A percentile compares a stretch with the other conserved stretches of the same genome.
phyloP scores from a whole-genome alignment of 2,329 filamentous ascomycete genomes.

The Monilinia fructigena region DNA sequence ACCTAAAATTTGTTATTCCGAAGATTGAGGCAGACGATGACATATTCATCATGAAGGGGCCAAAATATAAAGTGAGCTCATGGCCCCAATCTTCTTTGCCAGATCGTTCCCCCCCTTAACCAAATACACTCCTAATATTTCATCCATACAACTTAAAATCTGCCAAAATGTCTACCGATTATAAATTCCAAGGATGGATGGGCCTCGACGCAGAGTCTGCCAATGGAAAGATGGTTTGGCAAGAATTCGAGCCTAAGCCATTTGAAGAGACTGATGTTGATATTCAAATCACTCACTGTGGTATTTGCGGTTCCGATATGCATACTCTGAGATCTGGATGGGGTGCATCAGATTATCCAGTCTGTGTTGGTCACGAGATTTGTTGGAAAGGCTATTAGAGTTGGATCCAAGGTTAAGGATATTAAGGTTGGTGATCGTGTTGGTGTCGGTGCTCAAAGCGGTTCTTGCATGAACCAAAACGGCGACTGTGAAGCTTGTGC shows the following conservation, averaged over 20 bases:
- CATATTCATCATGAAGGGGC: background rate
- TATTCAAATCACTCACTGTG: slow-evolving; percentile 50
- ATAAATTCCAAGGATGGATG: slow-evolving; percentile 33
- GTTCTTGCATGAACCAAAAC: slow-evolving; percentile 44
- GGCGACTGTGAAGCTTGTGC: slow-evolving; percentile 52
- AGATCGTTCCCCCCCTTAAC: background rate
- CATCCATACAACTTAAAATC: too few relatives aligned
- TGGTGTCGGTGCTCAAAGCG: slow-evolving; percentile 52
- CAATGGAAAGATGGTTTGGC: slow-evolving; percentile 37
- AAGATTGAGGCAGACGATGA: slow-evolving; percentile 1
- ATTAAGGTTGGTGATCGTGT: slow-evolving; percentile 53
- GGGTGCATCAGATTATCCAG: slow-evolving; percentile 38
- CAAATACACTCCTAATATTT: background rate
- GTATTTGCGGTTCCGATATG: slow-evolving; percentile 45
- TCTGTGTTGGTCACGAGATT: slow-evolving; percentile 53
- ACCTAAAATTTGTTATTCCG: background rate
- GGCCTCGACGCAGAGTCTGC: slow-evolving; percentile 34
- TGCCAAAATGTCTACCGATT: slow-evolving; percentile 14
- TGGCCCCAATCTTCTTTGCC: too few relatives aligned
- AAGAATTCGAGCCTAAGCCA: slow-evolving; percentile 45
- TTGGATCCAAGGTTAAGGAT: slow-evolving; percentile 60
- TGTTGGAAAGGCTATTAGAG: slow-evolving; percentile 45
- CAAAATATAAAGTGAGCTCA: slow-evolving; percentile 4
- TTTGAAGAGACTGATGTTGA: slow-evolving; percentile 51
- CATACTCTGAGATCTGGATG: slow-evolving; percentile 37